A percentile compares a stretch with the other conserved stretches of the same genome.
These are phyloP conservation scores for Eutrema japonicum DNA, from an alignment of 345 rosid species.

Conservation along the genomic window DNA sequence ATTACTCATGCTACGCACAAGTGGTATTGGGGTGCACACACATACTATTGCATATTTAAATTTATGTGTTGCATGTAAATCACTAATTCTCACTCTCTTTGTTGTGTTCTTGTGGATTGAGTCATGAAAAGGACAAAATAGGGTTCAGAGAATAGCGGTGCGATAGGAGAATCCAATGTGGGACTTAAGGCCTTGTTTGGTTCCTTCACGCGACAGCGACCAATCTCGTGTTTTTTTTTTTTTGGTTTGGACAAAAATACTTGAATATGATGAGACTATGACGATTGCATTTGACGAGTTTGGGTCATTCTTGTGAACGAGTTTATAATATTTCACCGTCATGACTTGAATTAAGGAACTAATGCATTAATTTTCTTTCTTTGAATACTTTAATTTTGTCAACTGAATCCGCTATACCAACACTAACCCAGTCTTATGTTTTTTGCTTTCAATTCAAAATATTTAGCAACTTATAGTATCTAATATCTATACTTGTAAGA, in stretches of 20 bases:
- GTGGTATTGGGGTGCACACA: not conserved
- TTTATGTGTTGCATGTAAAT: slow-evolving; percentile 26
- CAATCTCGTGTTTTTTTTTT: slow-evolving; percentile 30
- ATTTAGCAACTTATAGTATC: not conserved
- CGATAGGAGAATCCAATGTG: slow-evolving; percentile 62
- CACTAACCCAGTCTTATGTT: not conserved
- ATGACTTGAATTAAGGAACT: slow-evolving; percentile 14
- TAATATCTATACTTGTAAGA: no score
- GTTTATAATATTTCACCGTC: slow-evolving; percentile 31
- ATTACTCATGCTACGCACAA: slow-evolving; percentile 34
- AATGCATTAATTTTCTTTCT: not conserved
- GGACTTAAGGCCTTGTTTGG: slow-evolving; percentile 42
- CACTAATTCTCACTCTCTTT: slow-evolving; percentile 30
- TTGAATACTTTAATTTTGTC: not conserved
- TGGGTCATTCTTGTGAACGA: slow-evolving; percentile 36
- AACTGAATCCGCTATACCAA: not conserved
- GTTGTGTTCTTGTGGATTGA: slow-evolving; percentile 38
- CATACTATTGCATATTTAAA: slow-evolving; percentile 7
- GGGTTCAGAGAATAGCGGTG: slow-evolving; percentile 39
- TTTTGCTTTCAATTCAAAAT: not conserved
- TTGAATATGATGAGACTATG: not conserved
- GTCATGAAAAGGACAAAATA: slow-evolving; percentile 40
- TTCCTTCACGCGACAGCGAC: slow-evolving; percentile 33
- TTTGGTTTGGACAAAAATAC: not conserved
- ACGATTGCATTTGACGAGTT: slow-evolving; percentile 21